Evolutionary conservation across 1,139 yeast species (phyloP).

Genomic region (Saccharomyces hybrid): DNA sequence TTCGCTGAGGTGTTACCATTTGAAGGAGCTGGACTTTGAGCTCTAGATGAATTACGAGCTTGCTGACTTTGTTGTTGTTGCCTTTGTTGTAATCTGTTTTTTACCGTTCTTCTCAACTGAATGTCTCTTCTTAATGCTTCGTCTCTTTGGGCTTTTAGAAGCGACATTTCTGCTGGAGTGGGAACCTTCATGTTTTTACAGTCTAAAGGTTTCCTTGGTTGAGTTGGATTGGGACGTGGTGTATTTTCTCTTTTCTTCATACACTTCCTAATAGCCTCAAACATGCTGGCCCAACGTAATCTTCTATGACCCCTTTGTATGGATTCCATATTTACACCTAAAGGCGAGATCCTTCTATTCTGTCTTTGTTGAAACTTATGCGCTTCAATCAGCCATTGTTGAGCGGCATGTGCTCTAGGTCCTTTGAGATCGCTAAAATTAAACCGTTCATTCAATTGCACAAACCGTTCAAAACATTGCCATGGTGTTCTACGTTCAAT

Average conservation of each 20-base stretch:
- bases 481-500: conserved; percentile 94
- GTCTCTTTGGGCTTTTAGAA: conserved; percentile 76
- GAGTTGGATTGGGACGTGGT: conserved; percentile 46
- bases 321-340: conserved; percentile 86
- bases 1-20: not conserved
- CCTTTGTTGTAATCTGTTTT: conserved; percentile 27
- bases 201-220: conserved; percentile 34
- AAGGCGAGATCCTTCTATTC: conserved; percentile 79
- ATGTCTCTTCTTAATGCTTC: conserved; percentile 48
- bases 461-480: conserved; percentile 96
- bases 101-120: conserved; percentile 29
- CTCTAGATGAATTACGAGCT: conserved; percentile 19
- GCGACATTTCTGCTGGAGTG: conserved; percentile 75
- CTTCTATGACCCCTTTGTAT: conserved; percentile 88
- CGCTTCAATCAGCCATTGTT: conserved; percentile 87
- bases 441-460: conserved; percentile 82
- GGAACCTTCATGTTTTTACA: conserved; percentile 45
- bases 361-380: conserved; percentile 75
- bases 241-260: conserved; percentile 80
- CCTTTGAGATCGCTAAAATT: conserved; percentile 86
- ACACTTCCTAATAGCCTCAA: conserved; percentile 86
- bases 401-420: conserved; percentile 73
- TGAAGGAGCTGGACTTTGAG: not conserved
- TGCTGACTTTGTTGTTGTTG: conserved; percentile 19
- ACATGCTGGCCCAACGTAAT: conserved; percentile 91